Base-by-base conservation (phyloP, 345 rosid species). In the Gossypium stocksii region DNA sequence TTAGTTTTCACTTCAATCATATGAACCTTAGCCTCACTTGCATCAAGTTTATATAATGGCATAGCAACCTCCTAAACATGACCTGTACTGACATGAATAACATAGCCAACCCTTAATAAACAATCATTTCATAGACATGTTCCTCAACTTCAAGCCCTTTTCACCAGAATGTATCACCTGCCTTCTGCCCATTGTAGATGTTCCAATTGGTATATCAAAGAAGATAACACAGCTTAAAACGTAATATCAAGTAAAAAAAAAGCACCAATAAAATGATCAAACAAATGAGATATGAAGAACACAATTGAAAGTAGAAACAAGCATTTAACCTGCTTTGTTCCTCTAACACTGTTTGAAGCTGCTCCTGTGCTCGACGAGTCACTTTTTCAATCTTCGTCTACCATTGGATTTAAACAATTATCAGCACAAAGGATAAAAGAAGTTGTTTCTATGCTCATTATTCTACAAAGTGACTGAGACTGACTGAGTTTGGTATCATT, bases 301-400 rank as follows among this genome's bases (percentile, higher is more conserved):
- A 29, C 49, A 61, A 69, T 8, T 14, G 61, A 72, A 68, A 62
- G 53, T 60, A 58, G 49, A 70, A 74, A 74, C 51, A n/a, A 78
- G 29, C 45, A 72, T 52, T 66, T 74, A 66, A 93, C 99, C 96
- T 91, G 98, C 98, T 90, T 82, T 93, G 90, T 74, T 91, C 98
- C 84, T 95, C 98, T 76, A 95, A 75, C 27, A 91, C 99, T 83
- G 84, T 89, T 80, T 95, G 99, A 82, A 95, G 88, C 77, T 93
- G 97, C 86, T 95, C 98, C 82, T 95, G 99, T 7, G 99, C 99
- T 78, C 89, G 80, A 62, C 98, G 96, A 82, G 99, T 93, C 80
- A 93, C 99, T 85, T 88, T 90, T 88, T 91, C 99, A 64, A 95
- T 82, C 85, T 88, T 95, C 82, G 78, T 91, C 99, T 95, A 87